Evolutionary conservation across 1,284 basidiomycete species (phyloP), one percentile per base, ranked within the genome.

Genomic region (Phellopilus nigrolimitatus): DNA sequence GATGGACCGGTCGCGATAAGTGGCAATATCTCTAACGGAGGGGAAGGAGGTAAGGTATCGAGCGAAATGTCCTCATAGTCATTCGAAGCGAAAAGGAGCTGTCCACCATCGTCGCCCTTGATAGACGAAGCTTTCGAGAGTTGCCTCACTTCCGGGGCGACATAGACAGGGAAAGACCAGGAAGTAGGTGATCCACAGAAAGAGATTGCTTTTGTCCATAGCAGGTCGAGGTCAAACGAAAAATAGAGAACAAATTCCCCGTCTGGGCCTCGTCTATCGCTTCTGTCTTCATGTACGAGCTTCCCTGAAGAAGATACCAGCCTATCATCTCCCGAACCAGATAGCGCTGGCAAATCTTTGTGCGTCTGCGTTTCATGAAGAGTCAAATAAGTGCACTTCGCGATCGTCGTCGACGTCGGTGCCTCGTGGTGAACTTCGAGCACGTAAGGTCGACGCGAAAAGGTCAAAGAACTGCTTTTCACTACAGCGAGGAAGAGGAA

Each of bases 1-100:
- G 59, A 59, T 1, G 52, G 42, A 2, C 71, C 71, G 10, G 65
- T 31, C 5, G 28, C 25, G 41, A 44, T 49, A 25, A 49, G 21
- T 22, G 39, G 48, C 10, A 33, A 15, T 6, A 49, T 27, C 4
- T 33, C 37, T 17, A 42, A 25, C 27, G n/a, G 38, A 33, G 40
- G 37, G 3, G 21, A 4, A 7, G 40, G 30, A 6, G 19, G 27
- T 22, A 42, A 42, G 19, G 21, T 21, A 42, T 28, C 4, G 24
- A 5, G 21, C 15, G 24, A 5, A 9, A 17, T 12, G 27, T 21
- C 13, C 36, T 19, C 25, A 8, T 17, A 21, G n/a, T 5, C 30
- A 12, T 13, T 28, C 13, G 46, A 24, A 24, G 5, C 21, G 15
- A 48, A 24, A 7, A 28, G 12, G 19, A 15, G 15, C 27, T 48